These are phyloP conservation scores for Backusella macrospora DNA, from an alignment of 192 early-diverging fungal genomes.

Conservation along the genomic window DNA sequence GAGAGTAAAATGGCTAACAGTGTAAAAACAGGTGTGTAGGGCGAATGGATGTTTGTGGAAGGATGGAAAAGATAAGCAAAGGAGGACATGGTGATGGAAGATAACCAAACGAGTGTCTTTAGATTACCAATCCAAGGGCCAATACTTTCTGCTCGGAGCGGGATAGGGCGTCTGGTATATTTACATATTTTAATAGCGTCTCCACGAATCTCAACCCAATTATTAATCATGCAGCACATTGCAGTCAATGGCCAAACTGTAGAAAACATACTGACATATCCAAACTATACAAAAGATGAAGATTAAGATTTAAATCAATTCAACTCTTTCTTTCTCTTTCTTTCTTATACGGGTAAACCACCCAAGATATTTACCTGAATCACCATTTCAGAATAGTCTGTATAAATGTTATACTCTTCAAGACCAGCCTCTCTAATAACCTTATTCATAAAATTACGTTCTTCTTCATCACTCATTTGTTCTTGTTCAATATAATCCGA, in stretches of 20 bases:
- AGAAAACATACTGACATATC: slow-evolving; percentile 84
- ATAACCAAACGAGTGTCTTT: slow-evolving; percentile 52
- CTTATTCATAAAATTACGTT: slow-evolving; percentile 51
- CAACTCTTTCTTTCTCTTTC: neutral
- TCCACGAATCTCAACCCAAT: slow-evolving; percentile 87
- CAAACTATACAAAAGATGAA: slow-evolving; percentile 60
- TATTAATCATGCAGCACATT: slow-evolving; percentile 82
- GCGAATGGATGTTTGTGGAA: slow-evolving; percentile 37
- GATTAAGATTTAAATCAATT: neutral
- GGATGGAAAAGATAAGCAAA: slow-evolving; percentile 58
- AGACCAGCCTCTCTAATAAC: slow-evolving; percentile 62
- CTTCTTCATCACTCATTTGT: slow-evolving; percentile 36
- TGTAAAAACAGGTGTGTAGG: slow-evolving; percentile 35
- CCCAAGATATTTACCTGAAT: slow-evolving; percentile 63
- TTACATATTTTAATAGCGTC: slow-evolving; percentile 92
- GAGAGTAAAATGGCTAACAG: slow-evolving; percentile 38
- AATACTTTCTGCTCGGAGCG: slow-evolving; percentile 37
- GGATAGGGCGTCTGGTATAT: slow-evolving; percentile 52
- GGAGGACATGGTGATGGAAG: slow-evolving; percentile 62
- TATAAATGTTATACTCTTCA: slow-evolving; percentile 81
- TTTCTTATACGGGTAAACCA: neutral
- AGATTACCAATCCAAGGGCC: slow-evolving; percentile 45
- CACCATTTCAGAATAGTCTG: slow-evolving; percentile 92
- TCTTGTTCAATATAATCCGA: slow-evolving; percentile 1
- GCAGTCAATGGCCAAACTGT: slow-evolving; percentile 85